Evolutionary conservation across 441 rosid species (phyloP).

Genomic region (Sinapis alba): DNA sequence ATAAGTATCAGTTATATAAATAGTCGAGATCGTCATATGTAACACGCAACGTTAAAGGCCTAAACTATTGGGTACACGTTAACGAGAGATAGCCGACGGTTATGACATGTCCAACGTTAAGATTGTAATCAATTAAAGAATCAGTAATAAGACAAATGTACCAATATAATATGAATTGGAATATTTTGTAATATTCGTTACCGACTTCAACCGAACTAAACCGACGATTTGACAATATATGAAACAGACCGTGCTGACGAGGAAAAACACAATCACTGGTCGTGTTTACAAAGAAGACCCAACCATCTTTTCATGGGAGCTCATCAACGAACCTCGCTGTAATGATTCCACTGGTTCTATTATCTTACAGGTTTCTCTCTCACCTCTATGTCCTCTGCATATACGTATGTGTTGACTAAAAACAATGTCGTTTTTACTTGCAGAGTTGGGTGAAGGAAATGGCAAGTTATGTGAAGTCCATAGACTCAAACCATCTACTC

Average conservation of each 20-base stretch:
- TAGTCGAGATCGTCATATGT: slow-evolving; percentile 17
- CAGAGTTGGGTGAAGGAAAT: slow-evolving; percentile 51
- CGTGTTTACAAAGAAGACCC: slow-evolving; percentile 58
- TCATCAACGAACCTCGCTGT: slow-evolving; percentile 64
- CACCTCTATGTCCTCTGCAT: not conserved
- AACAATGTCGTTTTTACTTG: slow-evolving; percentile 9
- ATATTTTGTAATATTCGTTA: not conserved
- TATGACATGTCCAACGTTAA: slow-evolving; percentile 22
- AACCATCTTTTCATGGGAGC: slow-evolving; percentile 66
- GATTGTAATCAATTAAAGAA: not conserved
- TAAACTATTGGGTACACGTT: slow-evolving; percentile 19
- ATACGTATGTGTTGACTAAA: not conserved
- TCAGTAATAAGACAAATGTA: not conserved
- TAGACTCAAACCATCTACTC: slow-evolving; percentile 44
- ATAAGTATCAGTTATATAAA: slow-evolving; percentile 11
- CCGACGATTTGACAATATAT: slow-evolving; percentile 20
- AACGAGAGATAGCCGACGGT: slow-evolving; percentile 1
- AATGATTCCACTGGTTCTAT: slow-evolving; percentile 47
- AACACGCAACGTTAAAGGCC: slow-evolving; percentile 31
- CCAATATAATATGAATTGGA: not conserved
- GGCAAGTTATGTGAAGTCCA: slow-evolving; percentile 49
- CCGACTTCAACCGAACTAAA: slow-evolving; percentile 32
- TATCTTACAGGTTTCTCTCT: slow-evolving; percentile 4
- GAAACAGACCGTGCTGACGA: slow-evolving; percentile 54
- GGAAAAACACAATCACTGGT: slow-evolving; percentile 56